Base-by-base conservation (phyloP, 2,329 filamentous ascomycete species). In the Thelonectria blattea region DNA sequence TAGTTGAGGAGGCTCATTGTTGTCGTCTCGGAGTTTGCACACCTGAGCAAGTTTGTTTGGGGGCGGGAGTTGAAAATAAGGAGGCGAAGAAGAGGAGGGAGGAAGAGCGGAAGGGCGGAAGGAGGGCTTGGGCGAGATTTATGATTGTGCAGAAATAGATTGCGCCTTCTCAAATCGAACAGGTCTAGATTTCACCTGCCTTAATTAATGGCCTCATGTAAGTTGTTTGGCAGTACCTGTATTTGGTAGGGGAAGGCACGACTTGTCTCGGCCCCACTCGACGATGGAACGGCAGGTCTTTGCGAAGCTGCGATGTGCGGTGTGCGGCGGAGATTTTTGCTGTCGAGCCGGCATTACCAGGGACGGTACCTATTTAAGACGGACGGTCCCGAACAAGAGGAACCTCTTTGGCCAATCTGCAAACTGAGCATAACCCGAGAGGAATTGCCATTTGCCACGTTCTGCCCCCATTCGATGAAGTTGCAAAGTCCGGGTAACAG, bases 1-100 rank as follows among this genome's bases (percentile, higher is more conserved):
- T 70, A 54, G 50, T 67, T 59, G 56, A 72, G 68, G 5, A 75
- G 20, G 32, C 15, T 37, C 20, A 24, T 18, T 27, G 34, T 37
- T 15, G 34, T 14, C 15, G 34, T 15, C 2, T 15, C 4, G 15
- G 12, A 14, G 34, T 15, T 30, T 37, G 34, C 34, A 15, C 15
- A 37, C 11, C 4, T 3, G 34, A 37, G 12, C 22, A 6, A 24
- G 22, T 24, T 15, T 15, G 22, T 24, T 15, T 15, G 7, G 34
- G 34, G 34, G 11, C 11, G 34, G 12, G 3, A 37, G 11, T 15
- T 37, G 3, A 12, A 14, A 5, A 15, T 37, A 11, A 37, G 34
- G 15, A 11, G 10, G 7, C 8, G 34, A 15, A 5, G 15, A 37
- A 37, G 34, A 37, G 4, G 34, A 14, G 15, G 6, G 34, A 11